phyloP scores from a whole-genome alignment of 1,284 basidiomycete genomes.

The Malassezia equina region DNA sequence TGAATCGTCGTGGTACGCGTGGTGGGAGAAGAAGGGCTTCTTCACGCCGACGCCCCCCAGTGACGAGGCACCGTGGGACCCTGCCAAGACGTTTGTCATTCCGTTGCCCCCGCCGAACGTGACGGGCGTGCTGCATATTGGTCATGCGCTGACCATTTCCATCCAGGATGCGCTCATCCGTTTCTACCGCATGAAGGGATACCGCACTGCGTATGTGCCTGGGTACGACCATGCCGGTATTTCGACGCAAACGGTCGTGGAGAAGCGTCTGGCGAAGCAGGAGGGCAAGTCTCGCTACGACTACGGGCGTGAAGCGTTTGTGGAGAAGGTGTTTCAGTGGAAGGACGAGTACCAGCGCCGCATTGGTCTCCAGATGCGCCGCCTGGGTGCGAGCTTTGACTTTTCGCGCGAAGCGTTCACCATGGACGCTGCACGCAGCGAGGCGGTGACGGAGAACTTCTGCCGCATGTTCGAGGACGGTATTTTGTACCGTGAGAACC shows the following conservation, averaged over 20 bases:
- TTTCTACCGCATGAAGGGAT: constrained; percentile 66
- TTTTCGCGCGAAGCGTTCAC: constrained; percentile 92
- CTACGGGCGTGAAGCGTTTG: constrained; percentile 81
- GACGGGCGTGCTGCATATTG: constrained; percentile 90
- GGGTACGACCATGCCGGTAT: constrained; percentile 99
- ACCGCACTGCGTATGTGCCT: constrained; percentile 78
- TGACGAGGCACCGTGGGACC: constrained; percentile 41
- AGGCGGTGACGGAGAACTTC: constrained; percentile 85
- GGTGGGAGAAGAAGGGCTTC: constrained; percentile 86
- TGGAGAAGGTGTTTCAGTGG: constrained; percentile 90
- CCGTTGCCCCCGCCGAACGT: constrained; percentile 96
- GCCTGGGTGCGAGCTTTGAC: constrained; percentile 87
- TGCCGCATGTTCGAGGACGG: constrained; percentile 85
- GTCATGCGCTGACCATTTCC: constrained; percentile 83
- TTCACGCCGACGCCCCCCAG: constrained; percentile 60
- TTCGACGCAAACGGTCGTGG: constrained; percentile 95
- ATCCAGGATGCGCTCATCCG: constrained; percentile 66
- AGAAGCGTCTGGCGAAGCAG: constrained; percentile 77
- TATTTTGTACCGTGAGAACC: constrained; percentile 87
- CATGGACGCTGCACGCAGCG: constrained; percentile 62
- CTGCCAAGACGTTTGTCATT: constrained; percentile 62
- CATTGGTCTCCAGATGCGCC: constrained; percentile 78
- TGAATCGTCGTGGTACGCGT: constrained; percentile 94
- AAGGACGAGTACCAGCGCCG: constrained; percentile 89
- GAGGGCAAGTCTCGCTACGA: constrained; percentile 80